Conservation (phyloP, 305 asterid species). For the Lippia alba region DNA sequence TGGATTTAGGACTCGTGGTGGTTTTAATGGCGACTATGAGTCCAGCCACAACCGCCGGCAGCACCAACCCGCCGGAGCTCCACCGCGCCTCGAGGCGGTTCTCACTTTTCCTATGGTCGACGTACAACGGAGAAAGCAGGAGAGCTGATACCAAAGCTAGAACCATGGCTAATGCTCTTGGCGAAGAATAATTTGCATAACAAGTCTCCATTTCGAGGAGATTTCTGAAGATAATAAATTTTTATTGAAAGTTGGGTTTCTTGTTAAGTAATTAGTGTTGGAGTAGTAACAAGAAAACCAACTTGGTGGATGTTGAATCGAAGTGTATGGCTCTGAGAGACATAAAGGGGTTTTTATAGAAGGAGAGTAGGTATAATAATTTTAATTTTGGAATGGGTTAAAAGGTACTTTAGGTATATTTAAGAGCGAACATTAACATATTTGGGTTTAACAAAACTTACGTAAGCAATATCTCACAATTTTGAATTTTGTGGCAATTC, state of each 20-base stretch:
- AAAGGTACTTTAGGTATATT: too few species aligned
- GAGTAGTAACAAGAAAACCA: slow-evolving; percentile 29
- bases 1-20: slow-evolving; percentile 32
- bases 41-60: slow-evolving; percentile 67
- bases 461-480: too few species aligned
- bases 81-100: slow-evolving; percentile 51
- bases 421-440: too few species aligned
- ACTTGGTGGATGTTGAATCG: slow-evolving; percentile 11
- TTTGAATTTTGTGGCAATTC: too few species aligned
- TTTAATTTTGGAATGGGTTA: too few species aligned
- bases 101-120: slow-evolving; percentile 43
- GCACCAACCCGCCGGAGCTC: slow-evolving; percentile 68
- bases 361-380: slow-evolving; percentile 13
- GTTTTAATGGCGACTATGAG: slow-evolving; percentile 72
- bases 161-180: slow-evolving; percentile 70
- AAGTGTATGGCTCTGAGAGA: neutral
- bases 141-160: slow-evolving; percentile 62
- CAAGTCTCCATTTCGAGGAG: slow-evolving; percentile 47
- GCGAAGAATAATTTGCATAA: slow-evolving; percentile 49
- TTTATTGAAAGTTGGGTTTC: slow-evolving; percentile 29
- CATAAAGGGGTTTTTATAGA: slow-evolving; percentile 27
- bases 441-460: too few species aligned
- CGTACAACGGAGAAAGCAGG: slow-evolving; percentile 70
- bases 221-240: neutral
- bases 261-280: slow-evolving; percentile 5